phyloP scores from a whole-genome alignment of 1,139 yeast species.

The Nakaseomyces glabratus region DNA sequence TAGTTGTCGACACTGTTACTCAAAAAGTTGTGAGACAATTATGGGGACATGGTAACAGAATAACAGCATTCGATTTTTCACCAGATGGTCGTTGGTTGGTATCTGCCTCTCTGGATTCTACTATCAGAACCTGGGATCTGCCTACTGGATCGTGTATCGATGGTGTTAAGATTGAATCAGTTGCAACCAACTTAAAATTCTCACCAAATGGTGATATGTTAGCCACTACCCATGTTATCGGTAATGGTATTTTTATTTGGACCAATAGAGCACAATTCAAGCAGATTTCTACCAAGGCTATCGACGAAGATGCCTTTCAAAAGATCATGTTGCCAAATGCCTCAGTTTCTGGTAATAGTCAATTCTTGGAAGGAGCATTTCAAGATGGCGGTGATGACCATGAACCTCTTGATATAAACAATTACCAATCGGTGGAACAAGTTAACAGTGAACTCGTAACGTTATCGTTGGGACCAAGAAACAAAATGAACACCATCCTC shows the following conservation, averaged over 20 bases:
- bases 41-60: conserved; percentile 83
- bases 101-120: conserved; percentile 73
- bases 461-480: conserved; percentile 66
- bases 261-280: conserved; percentile 80
- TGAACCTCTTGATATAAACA: conserved; percentile 25
- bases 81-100: conserved; percentile 96
- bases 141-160: conserved; percentile 97
- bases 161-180: conserved; percentile 69
- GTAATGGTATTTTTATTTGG: conserved; percentile 90
- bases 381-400: conserved; percentile 27
- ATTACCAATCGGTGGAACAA: conserved; percentile 56
- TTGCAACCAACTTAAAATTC: conserved; percentile 70
- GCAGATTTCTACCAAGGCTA: conserved; percentile 58
- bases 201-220: conserved; percentile 86
- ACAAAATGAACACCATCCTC: conserved; percentile 67
- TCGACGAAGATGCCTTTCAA: conserved; percentile 65
- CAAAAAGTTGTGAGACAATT: conserved; percentile 77
- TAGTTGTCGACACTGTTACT: conserved; percentile 73
- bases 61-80: conserved; percentile 82
- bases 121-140: conserved; percentile 93
- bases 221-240: conserved; percentile 88
- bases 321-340: conserved; percentile 59
- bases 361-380: conserved; percentile 74
- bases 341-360: conserved; percentile 75
- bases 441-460: conserved; percentile 58